Evolutionary conservation across 2,329 filamentous ascomycete genomes (phyloP).

Genomic region (Ophiostoma piceae): DNA sequence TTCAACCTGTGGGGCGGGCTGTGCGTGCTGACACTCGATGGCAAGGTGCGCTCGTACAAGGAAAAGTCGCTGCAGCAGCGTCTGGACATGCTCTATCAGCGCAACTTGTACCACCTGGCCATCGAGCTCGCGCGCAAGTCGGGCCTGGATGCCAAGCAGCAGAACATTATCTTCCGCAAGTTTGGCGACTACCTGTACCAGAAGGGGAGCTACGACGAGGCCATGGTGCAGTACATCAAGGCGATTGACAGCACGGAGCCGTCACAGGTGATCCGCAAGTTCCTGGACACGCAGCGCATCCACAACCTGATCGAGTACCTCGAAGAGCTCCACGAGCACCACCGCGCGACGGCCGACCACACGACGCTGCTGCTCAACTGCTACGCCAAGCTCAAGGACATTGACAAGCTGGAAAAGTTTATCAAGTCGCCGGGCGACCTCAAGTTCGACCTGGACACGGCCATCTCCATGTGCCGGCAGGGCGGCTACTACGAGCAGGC

Average conservation of each 20-base stretch:
- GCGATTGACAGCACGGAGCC: slow-evolving; percentile 95
- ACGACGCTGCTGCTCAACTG: slow-evolving; percentile 93
- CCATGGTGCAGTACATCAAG: slow-evolving; percentile 98
- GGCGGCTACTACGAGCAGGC: slow-evolving; percentile 96
- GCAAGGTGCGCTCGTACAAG: slow-evolving; percentile 85
- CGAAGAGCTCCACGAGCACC: slow-evolving; percentile 90
- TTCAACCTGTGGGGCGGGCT: slow-evolving; percentile 89
- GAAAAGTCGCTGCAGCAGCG: slow-evolving; percentile 88
- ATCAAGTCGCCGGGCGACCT: slow-evolving; percentile 93
- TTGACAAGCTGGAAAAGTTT: slow-evolving; percentile 90
- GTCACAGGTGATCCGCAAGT: slow-evolving; percentile 93
- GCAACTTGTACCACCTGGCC: slow-evolving; percentile 85
- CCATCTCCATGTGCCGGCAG: slow-evolving; percentile 95
- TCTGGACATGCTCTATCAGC: slow-evolving; percentile 86
- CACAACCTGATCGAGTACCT: slow-evolving; percentile 96
- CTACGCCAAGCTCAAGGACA: slow-evolving; percentile 96
- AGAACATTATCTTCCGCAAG: slow-evolving; percentile 85
- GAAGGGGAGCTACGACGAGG: slow-evolving; percentile 90
- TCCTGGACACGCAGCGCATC: slow-evolving; percentile 93
- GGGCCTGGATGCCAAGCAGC: slow-evolving; percentile 71
- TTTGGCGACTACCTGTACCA: slow-evolving; percentile 94
- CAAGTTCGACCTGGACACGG: slow-evolving; percentile 94
- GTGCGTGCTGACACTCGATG: slow-evolving; percentile 84
- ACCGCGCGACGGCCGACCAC: slow-evolving; percentile 89
- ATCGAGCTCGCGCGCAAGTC: slow-evolving; percentile 90